Percentiles rank a stretch among this genome's conserved stretches.
Evolutionary conservation across 768 basidiomycete genomes (phyloP).

Genomic region (Trametes cinnabarina): DNA sequence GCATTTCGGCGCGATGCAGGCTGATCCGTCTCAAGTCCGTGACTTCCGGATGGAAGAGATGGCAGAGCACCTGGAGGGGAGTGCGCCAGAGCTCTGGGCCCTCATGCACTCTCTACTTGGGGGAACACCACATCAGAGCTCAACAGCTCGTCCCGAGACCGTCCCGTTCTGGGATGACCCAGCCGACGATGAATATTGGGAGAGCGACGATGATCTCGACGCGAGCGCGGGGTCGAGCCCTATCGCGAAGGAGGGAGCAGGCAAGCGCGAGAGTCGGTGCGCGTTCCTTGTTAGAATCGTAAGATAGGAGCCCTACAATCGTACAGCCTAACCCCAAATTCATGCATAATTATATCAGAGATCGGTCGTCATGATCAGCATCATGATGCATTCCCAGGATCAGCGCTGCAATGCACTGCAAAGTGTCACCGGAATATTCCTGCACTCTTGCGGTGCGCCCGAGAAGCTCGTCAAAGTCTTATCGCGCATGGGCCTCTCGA

Average conservation of each 20-base stretch:
- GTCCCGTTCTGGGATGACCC: too few relatives aligned
- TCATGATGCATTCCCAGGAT: slow-evolving; percentile 29
- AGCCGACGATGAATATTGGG: background rate
- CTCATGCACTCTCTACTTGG: background rate
- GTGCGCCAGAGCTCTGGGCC: background rate
- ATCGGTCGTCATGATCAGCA: slow-evolving; percentile 26
- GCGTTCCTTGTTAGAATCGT: too few relatives aligned
- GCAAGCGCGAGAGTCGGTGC: too few relatives aligned
- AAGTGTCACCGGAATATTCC: slow-evolving; percentile 30
- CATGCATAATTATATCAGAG: too few relatives aligned
- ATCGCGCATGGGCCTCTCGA: slow-evolving; percentile 29
- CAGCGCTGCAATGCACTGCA: slow-evolving; percentile 27
- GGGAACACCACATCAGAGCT: background rate
- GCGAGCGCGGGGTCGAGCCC: too few relatives aligned
- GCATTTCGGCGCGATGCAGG: slow-evolving; percentile 2
- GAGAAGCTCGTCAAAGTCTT: slow-evolving; percentile 29
- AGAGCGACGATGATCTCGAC: too few relatives aligned
- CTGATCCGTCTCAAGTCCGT: background rate
- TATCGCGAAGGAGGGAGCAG: too few relatives aligned
- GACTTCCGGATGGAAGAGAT: background rate
- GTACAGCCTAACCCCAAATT: too few relatives aligned
- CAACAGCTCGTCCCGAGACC: too few relatives aligned
- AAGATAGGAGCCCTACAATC: background rate
- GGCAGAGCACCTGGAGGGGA: background rate
- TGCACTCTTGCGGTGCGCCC: slow-evolving; percentile 28